These are phyloP conservation scores for Sarocladium strictum DNA, from an alignment of 2,329 filamentous ascomycete species.

Conservation along the genomic window DNA sequence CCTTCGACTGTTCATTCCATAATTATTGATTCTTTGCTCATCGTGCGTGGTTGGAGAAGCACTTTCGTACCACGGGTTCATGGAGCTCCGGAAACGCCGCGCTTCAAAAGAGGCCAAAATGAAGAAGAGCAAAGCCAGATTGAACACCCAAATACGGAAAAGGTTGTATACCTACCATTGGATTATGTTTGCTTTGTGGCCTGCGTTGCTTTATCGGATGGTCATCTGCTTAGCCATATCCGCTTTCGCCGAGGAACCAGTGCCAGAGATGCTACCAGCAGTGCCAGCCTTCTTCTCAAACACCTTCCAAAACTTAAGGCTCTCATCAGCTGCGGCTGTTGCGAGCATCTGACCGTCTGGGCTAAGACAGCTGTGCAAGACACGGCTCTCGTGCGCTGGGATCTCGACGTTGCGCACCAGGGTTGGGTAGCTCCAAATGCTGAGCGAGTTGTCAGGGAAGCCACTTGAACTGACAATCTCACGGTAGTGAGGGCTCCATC, in stretches of 20 bases:
- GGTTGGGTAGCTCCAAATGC: slow-evolving; percentile 98
- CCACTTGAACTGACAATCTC: slow-evolving; percentile 97
- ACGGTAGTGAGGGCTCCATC: slow-evolving; percentile 95
- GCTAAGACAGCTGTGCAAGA: slow-evolving; percentile 93
- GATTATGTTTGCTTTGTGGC: slow-evolving; percentile 6
- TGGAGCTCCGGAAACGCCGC: slow-evolving; percentile 43
- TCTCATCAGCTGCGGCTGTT: slow-evolving; percentile 92
- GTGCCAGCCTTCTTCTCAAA: slow-evolving; percentile 95
- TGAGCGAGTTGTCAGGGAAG: slow-evolving; percentile 98
- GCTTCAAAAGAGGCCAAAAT: slow-evolving; percentile 39
- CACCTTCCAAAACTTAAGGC: slow-evolving; percentile 99
- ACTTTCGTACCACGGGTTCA: slow-evolving; percentile 43
- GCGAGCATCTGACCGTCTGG: slow-evolving; percentile 97
- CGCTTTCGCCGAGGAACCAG: slow-evolving; percentile 69
- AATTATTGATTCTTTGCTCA: slow-evolving; percentile 2
- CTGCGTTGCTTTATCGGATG: slow-evolving; percentile 57
- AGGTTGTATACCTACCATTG: slow-evolving; percentile 37
- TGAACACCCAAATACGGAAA: slow-evolving; percentile 15
- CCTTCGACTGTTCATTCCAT: slow-evolving; percentile 18
- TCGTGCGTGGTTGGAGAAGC: slow-evolving; percentile 33
- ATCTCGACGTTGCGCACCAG: slow-evolving; percentile 97
- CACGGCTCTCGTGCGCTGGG: slow-evolving; percentile 91
- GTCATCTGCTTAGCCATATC: slow-evolving; percentile 94
- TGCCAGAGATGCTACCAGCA: slow-evolving; percentile 56
- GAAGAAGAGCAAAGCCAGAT: slow-evolving; percentile 29